A percentile compares a stretch with the other conserved stretches of the same genome.
Conservation (phyloP, 371 early-diverging fungal genomes). For the Apophysomyces ossiformis region DNA sequence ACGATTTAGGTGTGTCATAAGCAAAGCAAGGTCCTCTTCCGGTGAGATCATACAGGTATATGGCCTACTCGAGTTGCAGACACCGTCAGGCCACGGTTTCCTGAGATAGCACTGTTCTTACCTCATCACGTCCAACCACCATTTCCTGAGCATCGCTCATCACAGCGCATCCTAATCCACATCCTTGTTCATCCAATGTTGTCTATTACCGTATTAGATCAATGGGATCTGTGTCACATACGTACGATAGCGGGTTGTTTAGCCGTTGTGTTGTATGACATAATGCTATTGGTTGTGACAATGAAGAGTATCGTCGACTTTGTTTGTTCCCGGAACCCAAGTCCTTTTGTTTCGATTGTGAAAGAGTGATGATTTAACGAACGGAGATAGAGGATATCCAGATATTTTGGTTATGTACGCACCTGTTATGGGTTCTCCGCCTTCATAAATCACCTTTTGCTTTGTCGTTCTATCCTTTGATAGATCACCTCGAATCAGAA, state of each 20-base stretch:
- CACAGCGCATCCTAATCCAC: conserved; percentile 78
- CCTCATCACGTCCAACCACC: conserved; percentile 85
- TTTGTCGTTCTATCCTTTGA: conserved; percentile 78
- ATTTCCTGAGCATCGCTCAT: conserved; percentile 80
- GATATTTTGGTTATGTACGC: not conserved
- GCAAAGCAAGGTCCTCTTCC: conserved; percentile 94
- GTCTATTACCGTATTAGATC: conserved; percentile 37
- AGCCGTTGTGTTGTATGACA: conserved; percentile 69
- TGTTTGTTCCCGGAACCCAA: conserved; percentile 80
- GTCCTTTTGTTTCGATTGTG: conserved; percentile 35
- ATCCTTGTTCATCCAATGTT: conserved; percentile 84
- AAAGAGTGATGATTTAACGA: not conserved
- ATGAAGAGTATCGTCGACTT: conserved; percentile 73
- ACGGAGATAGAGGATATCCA: not conserved
- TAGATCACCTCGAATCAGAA: conserved; percentile 84
- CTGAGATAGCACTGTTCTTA: conserved; percentile 5
- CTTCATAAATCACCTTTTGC: conserved; percentile 80
- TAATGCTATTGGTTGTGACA: conserved; percentile 71
- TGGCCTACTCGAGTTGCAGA: conserved; percentile 55
- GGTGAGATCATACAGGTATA: conserved; percentile 89
- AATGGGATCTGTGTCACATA: conserved; percentile 21
- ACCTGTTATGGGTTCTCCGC: conserved; percentile 87
- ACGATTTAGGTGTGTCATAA: conserved; percentile 82
- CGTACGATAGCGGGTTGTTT: conserved; percentile 57
- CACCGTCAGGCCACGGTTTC: not conserved